Conservation (phyloP, 2,329 filamentous ascomycete species). For the Fusarium siculi region DNA sequence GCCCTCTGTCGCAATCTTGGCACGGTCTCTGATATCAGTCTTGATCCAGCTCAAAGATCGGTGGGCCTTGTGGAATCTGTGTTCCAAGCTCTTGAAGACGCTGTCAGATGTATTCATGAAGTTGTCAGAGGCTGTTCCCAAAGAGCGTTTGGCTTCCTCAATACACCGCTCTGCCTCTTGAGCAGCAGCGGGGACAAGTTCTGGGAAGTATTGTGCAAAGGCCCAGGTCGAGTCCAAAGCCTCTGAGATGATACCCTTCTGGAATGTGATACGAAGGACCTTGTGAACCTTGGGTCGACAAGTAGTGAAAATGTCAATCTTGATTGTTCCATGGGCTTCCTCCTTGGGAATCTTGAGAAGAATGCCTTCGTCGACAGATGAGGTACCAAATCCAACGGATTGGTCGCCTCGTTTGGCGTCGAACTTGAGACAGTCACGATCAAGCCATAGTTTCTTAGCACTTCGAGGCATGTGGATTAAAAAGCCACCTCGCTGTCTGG, state of each 20-base stretch:
- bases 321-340: slow-evolving; percentile 68
- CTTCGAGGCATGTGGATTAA: slow-evolving; percentile 63
- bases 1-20: slow-evolving; percentile 27
- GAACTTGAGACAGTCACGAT: slow-evolving; percentile 66
- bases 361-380: slow-evolving; percentile 61
- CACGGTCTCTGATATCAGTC: slow-evolving; percentile 26
- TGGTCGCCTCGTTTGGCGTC: slow-evolving; percentile 62
- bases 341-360: slow-evolving; percentile 62
- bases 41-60: slow-evolving; percentile 39
- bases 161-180: slow-evolving; percentile 53
- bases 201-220: slow-evolving; percentile 55
- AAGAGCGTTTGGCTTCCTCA: slow-evolving; percentile 49
- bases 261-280: slow-evolving; percentile 70
- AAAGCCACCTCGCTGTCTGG: slow-evolving; percentile 59
- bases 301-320: slow-evolving; percentile 67
- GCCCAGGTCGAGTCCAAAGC: slow-evolving; percentile 57
- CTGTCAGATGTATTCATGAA: slow-evolving; percentile 45
- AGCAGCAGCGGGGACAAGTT: slow-evolving; percentile 53
- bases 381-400: slow-evolving; percentile 60
- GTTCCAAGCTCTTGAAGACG: slow-evolving; percentile 38
- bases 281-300: slow-evolving; percentile 70
- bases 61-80: slow-evolving; percentile 37
- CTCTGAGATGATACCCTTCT: slow-evolving; percentile 58
- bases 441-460: slow-evolving; percentile 65
- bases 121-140: slow-evolving; percentile 47